These are phyloP conservation scores for Coemansia sp. DNA, from an alignment of 192 early-diverging fungal genomes.

Conservation along the genomic window DNA sequence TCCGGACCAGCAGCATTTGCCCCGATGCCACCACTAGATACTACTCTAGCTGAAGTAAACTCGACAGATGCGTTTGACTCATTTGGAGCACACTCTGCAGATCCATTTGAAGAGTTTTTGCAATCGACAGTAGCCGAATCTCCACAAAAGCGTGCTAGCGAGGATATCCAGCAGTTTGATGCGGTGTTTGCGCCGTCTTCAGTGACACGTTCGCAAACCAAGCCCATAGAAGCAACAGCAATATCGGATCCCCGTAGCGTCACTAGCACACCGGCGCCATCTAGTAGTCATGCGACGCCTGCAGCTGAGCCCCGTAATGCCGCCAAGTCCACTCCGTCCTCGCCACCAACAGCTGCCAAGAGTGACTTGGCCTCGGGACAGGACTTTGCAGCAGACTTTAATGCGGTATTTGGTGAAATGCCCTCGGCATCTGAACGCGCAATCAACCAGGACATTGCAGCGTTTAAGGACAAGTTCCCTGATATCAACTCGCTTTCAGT, in stretches of 20 bases:
- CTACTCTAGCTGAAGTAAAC: conserved; percentile 1
- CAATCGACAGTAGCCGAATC: conserved; percentile 21
- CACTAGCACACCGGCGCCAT: conserved; percentile 45
- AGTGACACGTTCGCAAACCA: conserved; percentile 6
- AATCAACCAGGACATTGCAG: conserved; percentile 42
- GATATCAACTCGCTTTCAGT: conserved; percentile 30
- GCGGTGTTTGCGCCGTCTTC: conserved; percentile 14
- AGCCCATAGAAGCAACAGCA: conserved; percentile 8
- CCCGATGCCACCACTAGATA: conserved; percentile 21
- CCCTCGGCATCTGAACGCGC: conserved; percentile 22
- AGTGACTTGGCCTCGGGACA: not conserved
- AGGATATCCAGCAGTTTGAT: conserved; percentile 13
- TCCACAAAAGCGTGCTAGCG: not conserved
- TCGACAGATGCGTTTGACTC: conserved; percentile 45
- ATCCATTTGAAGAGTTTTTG: conserved; percentile 51
- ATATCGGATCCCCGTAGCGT: conserved; percentile 40
- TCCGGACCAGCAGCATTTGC: conserved; percentile 10
- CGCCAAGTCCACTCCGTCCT: conserved; percentile 27
- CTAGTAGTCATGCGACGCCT: conserved; percentile 1
- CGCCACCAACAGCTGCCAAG: conserved; percentile 9
- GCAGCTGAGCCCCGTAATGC: not conserved
- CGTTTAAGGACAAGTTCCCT: conserved; percentile 49
- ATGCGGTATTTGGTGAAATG: conserved; percentile 34
- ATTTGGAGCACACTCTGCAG: conserved; percentile 40
- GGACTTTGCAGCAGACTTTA: conserved; percentile 46